Conservation (phyloP, 257 asterid species). For the Lavandula angustifolia region DNA sequence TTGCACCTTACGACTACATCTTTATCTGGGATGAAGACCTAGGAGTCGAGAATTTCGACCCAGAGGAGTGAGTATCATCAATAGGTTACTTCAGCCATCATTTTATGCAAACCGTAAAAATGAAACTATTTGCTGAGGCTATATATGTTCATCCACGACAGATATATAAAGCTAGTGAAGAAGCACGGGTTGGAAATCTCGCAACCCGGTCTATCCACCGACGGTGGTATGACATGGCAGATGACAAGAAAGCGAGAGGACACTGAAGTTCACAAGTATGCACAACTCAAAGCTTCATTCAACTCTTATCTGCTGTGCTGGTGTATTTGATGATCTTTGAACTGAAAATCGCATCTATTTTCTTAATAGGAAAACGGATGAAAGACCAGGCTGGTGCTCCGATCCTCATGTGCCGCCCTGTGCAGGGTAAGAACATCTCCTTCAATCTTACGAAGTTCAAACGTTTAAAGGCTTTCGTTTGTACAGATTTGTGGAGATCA, state of each 20-base stretch:
- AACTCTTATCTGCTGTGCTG: not conserved
- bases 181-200: slow-evolving; percentile 84
- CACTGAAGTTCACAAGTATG: slow-evolving; percentile 86
- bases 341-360: slow-evolving; percentile 15
- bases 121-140: slow-evolving; percentile 23
- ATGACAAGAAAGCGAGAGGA: slow-evolving; percentile 78
- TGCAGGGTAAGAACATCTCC: slow-evolving; percentile 67
- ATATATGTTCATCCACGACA: slow-evolving; percentile 28
- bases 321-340: not conserved
- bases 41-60: slow-evolving; percentile 76
- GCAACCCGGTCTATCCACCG: slow-evolving; percentile 87
- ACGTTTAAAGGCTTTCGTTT: slow-evolving; percentile 7
- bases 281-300: not conserved
- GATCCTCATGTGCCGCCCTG: slow-evolving; percentile 95
- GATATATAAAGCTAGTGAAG: slow-evolving; percentile 70
- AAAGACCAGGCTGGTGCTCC: slow-evolving; percentile 83
- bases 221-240: slow-evolving; percentile 86
- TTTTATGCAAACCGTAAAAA: not conserved
- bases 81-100: slow-evolving; percentile 11
- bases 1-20: slow-evolving; percentile 80
- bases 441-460: not conserved
- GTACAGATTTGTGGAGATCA: slow-evolving; percentile 89
- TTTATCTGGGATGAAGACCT: slow-evolving; percentile 94
- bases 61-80: slow-evolving; percentile 68
- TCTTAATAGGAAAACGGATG: slow-evolving; percentile 68